phyloP scores from a whole-genome alignment of 2,329 filamentous ascomycete species.

The Fusarium penzigii region DNA sequence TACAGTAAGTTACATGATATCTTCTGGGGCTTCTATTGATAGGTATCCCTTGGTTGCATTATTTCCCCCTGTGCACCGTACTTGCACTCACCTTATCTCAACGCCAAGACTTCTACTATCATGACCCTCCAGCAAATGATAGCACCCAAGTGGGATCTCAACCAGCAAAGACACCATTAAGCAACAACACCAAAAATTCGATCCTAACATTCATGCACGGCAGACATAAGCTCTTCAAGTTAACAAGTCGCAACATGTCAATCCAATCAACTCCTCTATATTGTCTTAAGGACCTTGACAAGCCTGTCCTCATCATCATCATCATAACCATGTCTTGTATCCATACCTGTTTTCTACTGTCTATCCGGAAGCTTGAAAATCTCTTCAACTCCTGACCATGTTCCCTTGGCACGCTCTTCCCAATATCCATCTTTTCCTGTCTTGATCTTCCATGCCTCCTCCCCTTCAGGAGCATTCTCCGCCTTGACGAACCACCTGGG shows the following conservation, averaged over 20 bases:
- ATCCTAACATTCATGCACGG: no score
- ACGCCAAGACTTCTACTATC: conserved; percentile 11
- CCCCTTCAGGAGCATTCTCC: conserved; percentile 56
- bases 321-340: background rate
- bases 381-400: conserved; percentile 61
- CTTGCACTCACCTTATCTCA: conserved; percentile 15
- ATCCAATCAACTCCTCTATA: no score
- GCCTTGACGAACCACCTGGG: conserved; percentile 85
- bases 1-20: no score
- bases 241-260: no score
- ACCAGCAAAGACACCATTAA: no score
- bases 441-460: conserved; percentile 76
- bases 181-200: no score
- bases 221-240: no score
- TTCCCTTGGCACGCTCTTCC: conserved; percentile 74
- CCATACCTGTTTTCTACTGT: conserved; percentile 17
- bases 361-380: conserved; percentile 42
- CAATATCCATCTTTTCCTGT: conserved; percentile 87
- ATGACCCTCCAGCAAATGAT: background rate
- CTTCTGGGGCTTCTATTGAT: no score
- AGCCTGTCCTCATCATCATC: background rate
- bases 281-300: no score
- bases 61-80: no score
- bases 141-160: no score
- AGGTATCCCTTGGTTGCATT: no score